Conservation (phyloP, 352 stramenopile genomes). For the Globisporangium cylindrosporum region DNA sequence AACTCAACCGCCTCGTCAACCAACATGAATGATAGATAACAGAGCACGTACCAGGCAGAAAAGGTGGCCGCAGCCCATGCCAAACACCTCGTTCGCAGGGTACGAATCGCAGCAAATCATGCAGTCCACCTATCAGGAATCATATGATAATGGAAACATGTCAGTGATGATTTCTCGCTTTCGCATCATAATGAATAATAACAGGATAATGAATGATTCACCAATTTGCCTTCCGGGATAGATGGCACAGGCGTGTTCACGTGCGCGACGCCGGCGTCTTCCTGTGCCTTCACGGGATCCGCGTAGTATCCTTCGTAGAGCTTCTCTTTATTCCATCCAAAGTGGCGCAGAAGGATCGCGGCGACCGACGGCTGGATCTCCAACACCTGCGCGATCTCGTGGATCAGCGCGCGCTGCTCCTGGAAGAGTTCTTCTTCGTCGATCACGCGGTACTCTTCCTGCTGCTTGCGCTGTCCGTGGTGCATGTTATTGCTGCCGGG, state of each 20-base stretch:
- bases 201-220: slow-evolving; percentile 23
- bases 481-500: slow-evolving; percentile 32
- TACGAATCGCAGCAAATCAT: slow-evolving; percentile 96
- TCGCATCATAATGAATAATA: neutral
- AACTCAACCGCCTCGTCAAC: neutral
- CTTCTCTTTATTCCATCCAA: slow-evolving; percentile 90
- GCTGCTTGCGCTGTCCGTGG: slow-evolving; percentile 15
- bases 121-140: slow-evolving; percentile 54
- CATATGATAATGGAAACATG: neutral
- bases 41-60: slow-evolving; percentile 91
- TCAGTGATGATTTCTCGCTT: neutral
- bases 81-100: slow-evolving; percentile 62
- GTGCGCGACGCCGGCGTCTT: slow-evolving; percentile 62
- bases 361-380: slow-evolving; percentile 59
- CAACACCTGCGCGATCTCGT: slow-evolving; percentile 77
- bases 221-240: slow-evolving; percentile 36
- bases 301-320: slow-evolving; percentile 85
- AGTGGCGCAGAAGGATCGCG: slow-evolving; percentile 79
- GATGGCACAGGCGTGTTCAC: slow-evolving; percentile 34
- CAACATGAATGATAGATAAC: neutral
- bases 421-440: slow-evolving; percentile 76
- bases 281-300: slow-evolving; percentile 52
- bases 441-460: slow-evolving; percentile 79
- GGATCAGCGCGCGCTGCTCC: slow-evolving; percentile 59
- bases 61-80: slow-evolving; percentile 96